A percentile compares a stretch with the other conserved stretches of the same genome.
phyloP scores from a whole-genome alignment of 108 stramenopile genomes.

The Mayamaea pseudoterrestris region DNA sequence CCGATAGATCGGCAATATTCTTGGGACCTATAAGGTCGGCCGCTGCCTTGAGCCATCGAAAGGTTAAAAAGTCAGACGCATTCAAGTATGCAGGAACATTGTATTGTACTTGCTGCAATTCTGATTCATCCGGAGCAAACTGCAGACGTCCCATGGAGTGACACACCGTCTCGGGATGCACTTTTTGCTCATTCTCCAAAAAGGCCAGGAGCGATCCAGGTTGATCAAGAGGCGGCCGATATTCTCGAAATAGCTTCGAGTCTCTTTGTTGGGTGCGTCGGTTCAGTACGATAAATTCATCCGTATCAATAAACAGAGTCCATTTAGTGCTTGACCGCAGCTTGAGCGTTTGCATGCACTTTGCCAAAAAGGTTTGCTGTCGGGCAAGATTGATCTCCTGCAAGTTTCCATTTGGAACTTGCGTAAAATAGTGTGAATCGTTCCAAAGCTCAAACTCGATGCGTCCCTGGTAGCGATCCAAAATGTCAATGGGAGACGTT shows the following conservation, averaged over 20 bases:
- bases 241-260: too few relatives aligned
- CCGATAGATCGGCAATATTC: constrained; percentile 44
- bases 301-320: constrained; percentile 43
- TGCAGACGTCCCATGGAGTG: too few relatives aligned
- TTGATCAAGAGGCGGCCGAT: constrained; percentile 9
- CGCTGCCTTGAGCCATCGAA: constrained; percentile 30
- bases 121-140: too few relatives aligned
- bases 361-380: constrained; percentile 31
- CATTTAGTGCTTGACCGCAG: constrained; percentile 16
- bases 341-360: constrained; percentile 28
- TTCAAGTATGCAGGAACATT: too few relatives aligned
- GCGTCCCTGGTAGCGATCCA: constrained; percentile 20
- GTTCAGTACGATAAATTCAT: constrained; percentile 40
- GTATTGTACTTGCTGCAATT: too few relatives aligned
- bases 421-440: constrained; percentile 12
- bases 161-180: not conserved
- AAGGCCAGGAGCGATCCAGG: constrained; percentile 20
- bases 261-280: too few relatives aligned
- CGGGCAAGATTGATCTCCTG: constrained; percentile 27
- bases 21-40: constrained; percentile 8
- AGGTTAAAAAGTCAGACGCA: constrained; percentile 31
- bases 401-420: constrained; percentile 4
- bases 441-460: constrained; percentile 28
- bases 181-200: constrained; percentile 5
- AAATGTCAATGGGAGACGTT: constrained; percentile 21